phyloP scores from a whole-genome alignment of 768 basidiomycete genomes.

The Pleurotus citrinopileatus region DNA sequence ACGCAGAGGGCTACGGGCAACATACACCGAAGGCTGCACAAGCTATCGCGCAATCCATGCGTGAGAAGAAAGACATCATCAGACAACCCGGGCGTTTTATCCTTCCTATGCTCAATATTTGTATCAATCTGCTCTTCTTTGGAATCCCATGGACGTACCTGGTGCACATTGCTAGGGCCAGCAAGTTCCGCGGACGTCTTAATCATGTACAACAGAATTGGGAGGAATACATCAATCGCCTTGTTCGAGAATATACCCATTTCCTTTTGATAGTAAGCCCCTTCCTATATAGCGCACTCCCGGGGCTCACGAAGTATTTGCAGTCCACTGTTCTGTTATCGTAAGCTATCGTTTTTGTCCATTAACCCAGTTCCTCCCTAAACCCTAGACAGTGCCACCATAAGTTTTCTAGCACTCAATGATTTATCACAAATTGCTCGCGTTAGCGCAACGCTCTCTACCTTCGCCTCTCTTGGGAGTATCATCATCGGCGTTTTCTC shows the following conservation, averaged over 20 bases:
- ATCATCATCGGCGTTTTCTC: conserved; percentile 55
- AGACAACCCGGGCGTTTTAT: conserved; percentile 17
- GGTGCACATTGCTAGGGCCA: conserved; percentile 43
- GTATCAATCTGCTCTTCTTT: conserved; percentile 45
- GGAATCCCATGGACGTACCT: conserved; percentile 52
- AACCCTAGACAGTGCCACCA: conserved; percentile 3
- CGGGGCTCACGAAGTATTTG: not conserved
- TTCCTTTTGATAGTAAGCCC: conserved; percentile 51
- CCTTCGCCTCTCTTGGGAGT: conserved; percentile 50
- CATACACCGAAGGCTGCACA: conserved; percentile 31
- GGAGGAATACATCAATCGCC: conserved; percentile 45
- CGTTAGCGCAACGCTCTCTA: conserved; percentile 40
- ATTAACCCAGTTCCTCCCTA: too few species aligned
- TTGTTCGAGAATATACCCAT: conserved; percentile 54
- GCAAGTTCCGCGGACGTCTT: conserved; percentile 48
- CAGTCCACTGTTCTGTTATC: conserved; percentile 45
- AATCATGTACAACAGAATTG: conserved; percentile 46
- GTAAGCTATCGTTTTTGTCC: conserved; percentile 32
- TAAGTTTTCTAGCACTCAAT: conserved; percentile 7
- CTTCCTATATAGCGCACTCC: not conserved
- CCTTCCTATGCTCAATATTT: conserved; percentile 28
- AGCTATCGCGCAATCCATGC: conserved; percentile 18
- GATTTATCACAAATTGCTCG: conserved; percentile 19
- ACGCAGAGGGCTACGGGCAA: conserved; percentile 42
- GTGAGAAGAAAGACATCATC: conserved; percentile 11